Base-by-base conservation (phyloP, 352 stramenopile genomes). In the Phytophthora brassicae region DNA sequence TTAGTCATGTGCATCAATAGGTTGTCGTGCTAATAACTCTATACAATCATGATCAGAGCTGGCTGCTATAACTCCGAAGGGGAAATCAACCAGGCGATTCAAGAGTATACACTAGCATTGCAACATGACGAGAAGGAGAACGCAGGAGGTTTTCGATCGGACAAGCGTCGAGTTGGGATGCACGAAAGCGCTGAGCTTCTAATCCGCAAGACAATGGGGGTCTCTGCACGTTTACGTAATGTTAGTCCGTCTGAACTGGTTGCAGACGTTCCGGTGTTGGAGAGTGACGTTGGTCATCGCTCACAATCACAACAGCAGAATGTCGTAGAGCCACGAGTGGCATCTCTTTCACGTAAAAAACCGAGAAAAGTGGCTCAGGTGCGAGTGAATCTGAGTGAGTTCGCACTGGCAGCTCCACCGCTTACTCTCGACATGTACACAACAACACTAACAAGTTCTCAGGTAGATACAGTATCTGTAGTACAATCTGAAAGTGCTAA, bases 21-120 rank as follows among this genome's bases (percentile, higher is more conserved):
- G n/a, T n/a, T n/a, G 16, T 8, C 51, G 13, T 33, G 28, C n/a
- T 33, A 46, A 36, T 16, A n/a, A n/a, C n/a, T n/a, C n/a, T n/a
- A n/a, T n/a, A n/a, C n/a, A n/a, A 13, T 16, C 22, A 14, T 16
- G 22, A 26, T 14, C 43, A 86, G 81, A 11, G 81, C 81, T 24
- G 81, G 84, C 0, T 93, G 81, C 62, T 90, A 77, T 56, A 91
- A 89, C 42, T 85, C 72, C 1, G 77, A 90, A 53, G 80, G 84
- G 2, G 74, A 87, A 44, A 90, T 87, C 55, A 66, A 82, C 19
- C 72, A 84, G 66, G 81, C 84, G 2, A 93, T 90, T 61, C 72
- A 89, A 49, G 84, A 90, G 33, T 91, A 91, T 56, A 84, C 74
- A 20, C 78, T 91, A 28, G 84, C 84, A 9, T 60, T 91, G 13